Evolutionary conservation across 2,329 filamentous ascomycete genomes (phyloP).

Genomic region (Paecilomyces sp.): DNA sequence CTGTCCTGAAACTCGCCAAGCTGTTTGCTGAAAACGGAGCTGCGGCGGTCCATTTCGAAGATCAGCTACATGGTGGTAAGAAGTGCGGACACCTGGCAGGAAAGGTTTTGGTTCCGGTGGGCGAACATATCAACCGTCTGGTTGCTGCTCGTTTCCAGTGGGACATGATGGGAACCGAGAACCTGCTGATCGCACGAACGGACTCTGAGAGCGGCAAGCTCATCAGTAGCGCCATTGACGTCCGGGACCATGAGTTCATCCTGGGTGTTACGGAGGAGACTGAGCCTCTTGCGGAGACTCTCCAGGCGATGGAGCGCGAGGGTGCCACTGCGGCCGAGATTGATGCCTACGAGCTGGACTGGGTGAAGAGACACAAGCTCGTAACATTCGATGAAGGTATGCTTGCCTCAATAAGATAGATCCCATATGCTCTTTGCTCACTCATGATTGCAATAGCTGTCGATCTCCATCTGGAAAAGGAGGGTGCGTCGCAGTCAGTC

Average conservation of each 20-base stretch:
- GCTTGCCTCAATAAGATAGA: not conserved
- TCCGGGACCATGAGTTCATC: constrained; percentile 95
- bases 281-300: constrained; percentile 75
- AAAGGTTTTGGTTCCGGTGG: constrained; percentile 87
- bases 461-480: constrained; percentile 61
- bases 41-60: constrained; percentile 93
- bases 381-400: constrained; percentile 79
- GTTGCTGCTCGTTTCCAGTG: constrained; percentile 91
- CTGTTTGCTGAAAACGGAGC: constrained; percentile 96
- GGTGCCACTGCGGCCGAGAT: constrained; percentile 76
- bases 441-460: constrained; percentile 48
- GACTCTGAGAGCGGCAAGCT: constrained; percentile 92
- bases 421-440: not conserved
- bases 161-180: constrained; percentile 96
- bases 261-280: constrained; percentile 74
- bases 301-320: constrained; percentile 80
- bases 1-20: constrained; percentile 93
- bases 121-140: constrained; percentile 94
- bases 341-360: constrained; percentile 75
- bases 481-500: constrained; percentile 56
- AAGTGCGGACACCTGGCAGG: constrained; percentile 96
- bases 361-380: constrained; percentile 80
- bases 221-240: constrained; percentile 83
- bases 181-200: constrained; percentile 87
- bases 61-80: constrained; percentile 95